Percentiles rank a stretch among this genome's conserved stretches.
Evolutionary conservation across 202 grass and related monocot species (phyloP).

Genomic region (Zizania palustris): DNA sequence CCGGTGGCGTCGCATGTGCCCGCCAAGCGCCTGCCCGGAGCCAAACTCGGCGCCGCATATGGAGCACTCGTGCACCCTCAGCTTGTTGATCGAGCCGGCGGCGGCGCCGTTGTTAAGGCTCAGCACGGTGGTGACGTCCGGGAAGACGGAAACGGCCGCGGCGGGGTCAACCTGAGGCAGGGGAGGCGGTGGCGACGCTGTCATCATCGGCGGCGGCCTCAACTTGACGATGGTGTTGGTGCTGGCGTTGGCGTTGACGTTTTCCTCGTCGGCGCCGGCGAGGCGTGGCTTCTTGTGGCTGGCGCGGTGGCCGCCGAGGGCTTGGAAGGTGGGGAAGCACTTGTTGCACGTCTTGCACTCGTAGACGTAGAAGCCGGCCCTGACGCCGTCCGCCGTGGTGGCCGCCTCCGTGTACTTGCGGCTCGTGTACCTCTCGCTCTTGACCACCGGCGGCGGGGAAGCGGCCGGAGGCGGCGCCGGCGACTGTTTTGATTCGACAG

Average conservation of each 20-base stretch:
- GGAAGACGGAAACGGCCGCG: constrained; percentile 6
- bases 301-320: constrained; percentile 91
- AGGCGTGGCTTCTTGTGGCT: constrained; percentile 92
- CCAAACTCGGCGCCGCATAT: constrained; percentile 87
- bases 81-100: constrained; percentile 24
- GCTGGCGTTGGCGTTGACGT: neutral
- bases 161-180: neutral
- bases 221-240: constrained; percentile 4
- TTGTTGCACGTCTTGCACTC: constrained; percentile 98
- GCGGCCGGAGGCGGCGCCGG: neutral
- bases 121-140: constrained; percentile 43
- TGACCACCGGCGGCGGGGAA: neutral
- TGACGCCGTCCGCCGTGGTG: constrained; percentile 37
- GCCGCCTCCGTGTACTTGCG: constrained; percentile 53
- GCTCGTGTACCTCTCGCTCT: constrained; percentile 61
- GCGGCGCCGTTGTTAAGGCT: constrained; percentile 35
- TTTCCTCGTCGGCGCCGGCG: constrained; percentile 15
- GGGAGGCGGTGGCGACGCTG: neutral
- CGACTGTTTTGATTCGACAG: constrained; percentile 33
- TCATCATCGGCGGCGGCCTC: constrained; percentile 23
- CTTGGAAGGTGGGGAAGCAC: constrained; percentile 87
- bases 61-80: constrained; percentile 79
- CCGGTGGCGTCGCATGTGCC: constrained; percentile 90
- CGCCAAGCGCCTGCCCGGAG: constrained; percentile 89
- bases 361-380: constrained; percentile 62